A percentile compares a stretch with the other conserved stretches of the same genome.
phyloP scores from a whole-genome alignment of 2,329 filamentous ascomycete species.

The Sclerotinia sclerotiorum region DNA sequence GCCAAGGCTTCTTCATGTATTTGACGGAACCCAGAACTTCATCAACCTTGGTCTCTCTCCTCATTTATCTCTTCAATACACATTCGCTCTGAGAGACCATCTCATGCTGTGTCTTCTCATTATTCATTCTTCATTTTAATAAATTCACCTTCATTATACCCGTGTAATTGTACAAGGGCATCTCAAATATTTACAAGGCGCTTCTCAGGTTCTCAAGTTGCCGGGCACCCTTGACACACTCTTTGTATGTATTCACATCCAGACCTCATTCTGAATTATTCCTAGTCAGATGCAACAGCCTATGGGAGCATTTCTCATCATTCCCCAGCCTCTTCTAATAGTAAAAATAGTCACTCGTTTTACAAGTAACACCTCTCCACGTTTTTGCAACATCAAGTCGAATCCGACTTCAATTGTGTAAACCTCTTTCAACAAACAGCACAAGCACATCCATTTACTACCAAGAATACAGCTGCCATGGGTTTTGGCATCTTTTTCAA shows the following conservation, averaged over 20 bases:
- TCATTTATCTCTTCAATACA: background rate
- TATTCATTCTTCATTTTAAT: background rate
- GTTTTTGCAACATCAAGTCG: background rate
- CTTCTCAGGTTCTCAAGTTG: background rate
- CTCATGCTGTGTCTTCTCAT: background rate
- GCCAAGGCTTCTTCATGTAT: background rate
- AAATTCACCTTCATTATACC: background rate
- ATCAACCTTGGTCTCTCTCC: background rate
- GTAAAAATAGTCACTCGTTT: background rate
- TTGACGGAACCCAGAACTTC: background rate
- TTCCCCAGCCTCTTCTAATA: background rate
- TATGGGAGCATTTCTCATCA: background rate
- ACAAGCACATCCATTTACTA: background rate
- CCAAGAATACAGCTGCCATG: constrained; percentile 47
- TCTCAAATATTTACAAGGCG: background rate
- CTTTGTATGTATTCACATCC: constrained; percentile 17
- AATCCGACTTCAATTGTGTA: background rate
- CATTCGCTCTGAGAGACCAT: background rate
- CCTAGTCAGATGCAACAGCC: constrained; percentile 1
- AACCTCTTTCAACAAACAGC: background rate
- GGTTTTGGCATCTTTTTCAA: constrained; percentile 64
- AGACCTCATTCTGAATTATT: background rate
- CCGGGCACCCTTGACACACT: background rate
- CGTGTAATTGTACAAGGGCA: background rate
- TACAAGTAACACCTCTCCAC: constrained; percentile 4